These are phyloP conservation scores for Castanopsis chinensis DNA, from an alignment of 306 rosid species.

Conservation along the genomic window DNA sequence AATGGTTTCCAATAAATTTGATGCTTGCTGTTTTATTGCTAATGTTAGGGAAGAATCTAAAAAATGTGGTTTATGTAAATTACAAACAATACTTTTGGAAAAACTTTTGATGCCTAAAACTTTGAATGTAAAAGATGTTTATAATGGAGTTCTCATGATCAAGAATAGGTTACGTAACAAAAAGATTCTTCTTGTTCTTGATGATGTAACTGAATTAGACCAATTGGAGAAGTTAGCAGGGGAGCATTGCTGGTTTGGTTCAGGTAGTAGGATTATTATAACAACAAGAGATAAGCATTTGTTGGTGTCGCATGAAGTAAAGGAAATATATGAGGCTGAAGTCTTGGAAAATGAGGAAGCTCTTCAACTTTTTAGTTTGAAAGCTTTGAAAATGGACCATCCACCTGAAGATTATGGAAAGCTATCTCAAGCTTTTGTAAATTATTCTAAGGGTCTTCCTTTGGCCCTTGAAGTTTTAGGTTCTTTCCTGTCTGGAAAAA, in stretches of 20 bases:
- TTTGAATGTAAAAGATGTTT: fast-evolving
- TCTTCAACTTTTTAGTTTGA: neutral
- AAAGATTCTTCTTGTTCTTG: no score
- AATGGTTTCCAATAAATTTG: fast-evolving
- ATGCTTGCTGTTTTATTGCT: no score
- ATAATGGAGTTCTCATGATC: no score
- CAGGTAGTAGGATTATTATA: no score
- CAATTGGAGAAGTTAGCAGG: no score
- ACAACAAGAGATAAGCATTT: no score
- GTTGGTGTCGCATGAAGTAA: neutral
- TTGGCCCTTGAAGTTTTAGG: neutral
- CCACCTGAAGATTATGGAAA: neutral
- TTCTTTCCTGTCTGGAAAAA: neutral
- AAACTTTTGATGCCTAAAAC: fast-evolving
- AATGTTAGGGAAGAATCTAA: no score
- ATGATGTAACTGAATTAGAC: no score
- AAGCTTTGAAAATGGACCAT: neutral
- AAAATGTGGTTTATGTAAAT: fast-evolving
- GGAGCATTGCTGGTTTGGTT: no score
- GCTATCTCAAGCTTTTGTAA: neutral
- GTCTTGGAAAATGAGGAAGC: neutral
- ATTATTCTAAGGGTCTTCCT: constrained; percentile 7
- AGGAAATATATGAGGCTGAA: no score
- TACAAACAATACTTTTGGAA: fast-evolving
- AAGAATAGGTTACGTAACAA: no score